Evolutionary conservation across 83 land plant genomes (phyloP), one percentile per base, ranked within the genome.

Genomic region (Picea abies): DNA sequence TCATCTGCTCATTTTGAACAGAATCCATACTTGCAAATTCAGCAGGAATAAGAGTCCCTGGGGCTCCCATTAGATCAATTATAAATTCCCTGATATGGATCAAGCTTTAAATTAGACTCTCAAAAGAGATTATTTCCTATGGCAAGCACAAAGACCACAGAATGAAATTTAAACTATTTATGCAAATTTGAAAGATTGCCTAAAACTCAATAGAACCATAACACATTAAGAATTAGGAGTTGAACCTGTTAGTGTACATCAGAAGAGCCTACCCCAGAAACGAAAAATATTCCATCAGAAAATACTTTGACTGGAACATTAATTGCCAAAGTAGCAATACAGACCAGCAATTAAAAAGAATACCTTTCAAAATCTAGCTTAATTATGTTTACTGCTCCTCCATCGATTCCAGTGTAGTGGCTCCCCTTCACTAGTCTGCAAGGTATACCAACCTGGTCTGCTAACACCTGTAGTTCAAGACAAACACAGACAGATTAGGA

Each of bases 1-100:
- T 82, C 2, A 86, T 44, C 47, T 82, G 79, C 7, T 75, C 63
- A 3, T 79, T 22, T 60, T 29, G 35, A 81, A 63, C 20, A 82
- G 88, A 90, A 85, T 84, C 87, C 60, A 61, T 63, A 84, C 89
- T 93, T 20, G 85, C 73, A 49, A 83, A 75, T 78, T 95, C 97
- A 68, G 89, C 86, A 63, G 97, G 97, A 81, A 95, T 90, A 23
- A 93, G 88, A 35, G 96, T 86, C 49, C 97, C 96, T 25, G 96
- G 96, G 62, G 88, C 96, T 63, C 88, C 95, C 96, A 94, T 94
- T 47, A 94, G 94, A 86, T 94, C 96, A 84, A 92, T 89, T 87
- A 94, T 87, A 82, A 84, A 94, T 70, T 94, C 96, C 92, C 96
- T 94, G 87, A 64, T 75, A 39, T 29, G 60, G 81, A 47, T 37